Base-by-base conservation (phyloP, 768 basidiomycete genomes). In the Naganishia vaughanmartiniae region DNA sequence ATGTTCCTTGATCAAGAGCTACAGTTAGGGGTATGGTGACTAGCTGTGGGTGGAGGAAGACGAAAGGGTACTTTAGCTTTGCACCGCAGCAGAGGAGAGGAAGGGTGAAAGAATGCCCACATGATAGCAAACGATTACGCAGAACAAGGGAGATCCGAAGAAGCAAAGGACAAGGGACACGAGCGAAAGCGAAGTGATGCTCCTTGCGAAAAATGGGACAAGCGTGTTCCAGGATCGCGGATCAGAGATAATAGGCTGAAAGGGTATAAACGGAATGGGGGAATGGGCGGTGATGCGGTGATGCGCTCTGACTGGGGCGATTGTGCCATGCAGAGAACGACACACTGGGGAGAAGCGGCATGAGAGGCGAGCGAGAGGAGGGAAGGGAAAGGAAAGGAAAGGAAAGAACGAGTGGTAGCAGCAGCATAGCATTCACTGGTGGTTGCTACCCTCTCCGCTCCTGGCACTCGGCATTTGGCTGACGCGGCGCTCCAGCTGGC, bases 1-100 rank as follows among this genome's bases (percentile, higher is more conserved):
- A 53, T 54, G 48, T 66, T 66, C 65, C 24, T 15, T 42, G 42
- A 21, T 46, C 24, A 26, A 45, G 12, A 60, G 42, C 24, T 58
- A 58, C 57, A 58, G 60, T 63, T n/a, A n/a, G n/a, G 48, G 4
- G 4, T 3, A 3, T 14, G 42, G 60, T 63, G 60, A 63, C 60
- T 63, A 63, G 60, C 39, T 63, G 55, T 31, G 26, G n/a, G 17
- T 21, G 46, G 53, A 7, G 51, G 51, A 54, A 68, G 67, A 34
- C n/a, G 12, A 28, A 33, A 30, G 48, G 67, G 48, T 26, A 31
- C 42, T 53, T 68, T 66, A 65, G 73, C 70, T 70, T 54, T 70
- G 10, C 53, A n/a, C 33, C 60, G 39, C 42, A 58, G 57, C 19
- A 19, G 19, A 24, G 21, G n/a, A 58, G 57, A 26, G 69, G 66